A percentile compares a stretch with the other conserved stretches of the same genome.
Conservation (phyloP, 192 early-diverging fungal species). For the Umbelopsis sp. region DNA sequence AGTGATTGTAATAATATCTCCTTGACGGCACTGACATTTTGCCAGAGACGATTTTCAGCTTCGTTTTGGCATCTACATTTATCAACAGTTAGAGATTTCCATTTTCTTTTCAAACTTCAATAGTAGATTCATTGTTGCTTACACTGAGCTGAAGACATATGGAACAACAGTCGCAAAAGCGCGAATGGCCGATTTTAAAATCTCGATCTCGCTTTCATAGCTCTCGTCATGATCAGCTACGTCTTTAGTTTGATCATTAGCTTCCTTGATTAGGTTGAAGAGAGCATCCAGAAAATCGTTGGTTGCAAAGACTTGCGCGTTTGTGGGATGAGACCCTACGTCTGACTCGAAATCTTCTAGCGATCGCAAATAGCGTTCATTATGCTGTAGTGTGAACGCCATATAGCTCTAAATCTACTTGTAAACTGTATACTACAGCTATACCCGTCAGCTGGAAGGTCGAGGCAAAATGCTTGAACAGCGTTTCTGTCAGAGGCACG, state of each 20-base stretch:
- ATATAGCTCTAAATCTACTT: not conserved
- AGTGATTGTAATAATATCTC: conserved; percentile 17
- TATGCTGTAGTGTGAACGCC: not conserved
- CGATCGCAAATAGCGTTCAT: conserved; percentile 14
- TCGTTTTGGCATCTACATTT: conserved; percentile 35
- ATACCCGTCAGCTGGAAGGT: not conserved
- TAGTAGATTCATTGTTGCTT: not conserved
- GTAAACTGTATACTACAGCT: not conserved
- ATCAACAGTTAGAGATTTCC: not conserved
- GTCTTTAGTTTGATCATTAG: not conserved
- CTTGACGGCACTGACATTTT: conserved; percentile 24
- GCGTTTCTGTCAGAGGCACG: not conserved
- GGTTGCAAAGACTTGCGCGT: conserved; percentile 31
- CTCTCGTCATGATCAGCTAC: not conserved
- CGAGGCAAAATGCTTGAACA: not conserved
- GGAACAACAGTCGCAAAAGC: conserved; percentile 36
- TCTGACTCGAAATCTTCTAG: conserved; percentile 30
- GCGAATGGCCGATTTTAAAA: conserved; percentile 24
- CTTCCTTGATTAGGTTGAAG: conserved; percentile 15
- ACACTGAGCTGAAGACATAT: conserved; percentile 35
- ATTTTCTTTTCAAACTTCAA: not conserved
- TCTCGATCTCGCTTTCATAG: conserved; percentile 15
- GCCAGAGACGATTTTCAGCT: conserved; percentile 39
- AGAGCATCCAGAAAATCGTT: conserved; percentile 32
- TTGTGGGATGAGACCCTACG: conserved; percentile 19